Percentiles rank a stretch among this genome's conserved stretches.
Conservation (phyloP, 176 grass and related monocot species). For the Avena sativa region DNA sequence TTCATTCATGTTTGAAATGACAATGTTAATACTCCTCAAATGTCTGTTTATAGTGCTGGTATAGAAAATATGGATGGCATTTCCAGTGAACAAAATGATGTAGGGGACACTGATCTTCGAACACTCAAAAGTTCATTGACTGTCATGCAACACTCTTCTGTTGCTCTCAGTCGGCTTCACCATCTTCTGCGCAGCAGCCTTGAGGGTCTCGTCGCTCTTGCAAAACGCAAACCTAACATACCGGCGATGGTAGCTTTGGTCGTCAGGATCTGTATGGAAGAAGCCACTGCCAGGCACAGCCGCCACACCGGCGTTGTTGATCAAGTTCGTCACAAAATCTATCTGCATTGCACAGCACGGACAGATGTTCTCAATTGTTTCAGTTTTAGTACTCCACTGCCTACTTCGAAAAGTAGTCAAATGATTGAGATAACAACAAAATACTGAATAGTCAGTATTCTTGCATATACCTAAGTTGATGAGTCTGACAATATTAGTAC, state of each 20-base stretch:
- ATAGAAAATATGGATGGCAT: neutral
- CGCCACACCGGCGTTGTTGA: slow-evolving; percentile 71
- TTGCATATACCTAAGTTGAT: neutral
- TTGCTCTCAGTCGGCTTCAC: slow-evolving; percentile 34
- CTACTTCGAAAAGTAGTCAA: neutral
- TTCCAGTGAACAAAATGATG: no score
- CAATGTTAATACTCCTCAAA: neutral
- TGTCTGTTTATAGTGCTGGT: neutral
- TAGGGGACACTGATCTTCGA: neutral
- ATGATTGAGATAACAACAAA: neutral
- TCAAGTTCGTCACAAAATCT: slow-evolving; percentile 75
- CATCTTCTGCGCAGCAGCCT: slow-evolving; percentile 74
- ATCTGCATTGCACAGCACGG: slow-evolving; percentile 52
- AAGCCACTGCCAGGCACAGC: slow-evolving; percentile 86
- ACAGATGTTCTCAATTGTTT: neutral
- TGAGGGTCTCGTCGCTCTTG: slow-evolving; percentile 73
- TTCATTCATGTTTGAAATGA: neutral
- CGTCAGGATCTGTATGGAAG: slow-evolving; percentile 58
- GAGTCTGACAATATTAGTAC: slow-evolving; percentile 18
- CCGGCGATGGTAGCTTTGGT: slow-evolving; percentile 47
- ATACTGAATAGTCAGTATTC: neutral
- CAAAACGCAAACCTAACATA: slow-evolving; percentile 92
- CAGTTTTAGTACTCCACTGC: neutral
- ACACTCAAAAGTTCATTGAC: neutral
- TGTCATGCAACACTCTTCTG: slow-evolving; percentile 17